Evolutionary conservation across 2,329 filamentous ascomycete species (phyloP).

Genomic region (Trichoderma afroharzianum): DNA sequence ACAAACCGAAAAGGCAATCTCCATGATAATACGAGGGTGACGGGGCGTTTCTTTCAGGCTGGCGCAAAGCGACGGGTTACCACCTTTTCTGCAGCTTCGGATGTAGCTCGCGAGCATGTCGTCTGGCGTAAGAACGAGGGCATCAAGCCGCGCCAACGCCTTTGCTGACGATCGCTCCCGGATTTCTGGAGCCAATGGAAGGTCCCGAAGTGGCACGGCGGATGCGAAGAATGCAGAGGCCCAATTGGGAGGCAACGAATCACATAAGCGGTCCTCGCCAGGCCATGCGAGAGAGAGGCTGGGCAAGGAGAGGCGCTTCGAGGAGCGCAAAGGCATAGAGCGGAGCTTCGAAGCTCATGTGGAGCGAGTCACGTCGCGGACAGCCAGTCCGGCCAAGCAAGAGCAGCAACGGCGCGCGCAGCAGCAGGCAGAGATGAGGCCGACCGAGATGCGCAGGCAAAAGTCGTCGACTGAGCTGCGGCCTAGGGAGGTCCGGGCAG

Average conservation of each 20-base stretch:
- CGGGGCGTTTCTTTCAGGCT: background rate
- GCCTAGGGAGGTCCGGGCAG: constrained; percentile 43
- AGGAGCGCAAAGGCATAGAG: constrained; percentile 55
- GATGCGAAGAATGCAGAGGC: constrained; percentile 37
- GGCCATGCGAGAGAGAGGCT: constrained; percentile 49
- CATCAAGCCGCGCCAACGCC: constrained; percentile 44
- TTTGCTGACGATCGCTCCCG: constrained; percentile 35
- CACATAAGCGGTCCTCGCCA: constrained; percentile 57
- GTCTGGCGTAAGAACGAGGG: constrained; percentile 37
- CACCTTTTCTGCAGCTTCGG: constrained; percentile 22
- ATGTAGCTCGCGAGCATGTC: constrained; percentile 42
- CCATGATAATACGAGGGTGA: background rate
- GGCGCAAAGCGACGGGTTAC: background rate
- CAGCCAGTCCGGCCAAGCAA: constrained; percentile 57
- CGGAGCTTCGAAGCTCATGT: constrained; percentile 55
- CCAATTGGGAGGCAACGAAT: constrained; percentile 34
- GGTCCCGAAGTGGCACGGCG: constrained; percentile 33
- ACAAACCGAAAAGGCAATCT: background rate
- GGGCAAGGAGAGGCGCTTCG: constrained; percentile 44
- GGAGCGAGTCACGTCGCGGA: constrained; percentile 58
- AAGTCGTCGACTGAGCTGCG: constrained; percentile 44
- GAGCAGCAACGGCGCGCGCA: constrained; percentile 40
- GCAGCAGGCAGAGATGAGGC: constrained; percentile 36
- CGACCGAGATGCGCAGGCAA: constrained; percentile 37
- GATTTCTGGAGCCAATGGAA: constrained; percentile 33